Percentiles rank a stretch among this genome's conserved stretches.
phyloP scores from a whole-genome alignment of 768 basidiomycete genomes.

The Lentinula sp. region DNA sequence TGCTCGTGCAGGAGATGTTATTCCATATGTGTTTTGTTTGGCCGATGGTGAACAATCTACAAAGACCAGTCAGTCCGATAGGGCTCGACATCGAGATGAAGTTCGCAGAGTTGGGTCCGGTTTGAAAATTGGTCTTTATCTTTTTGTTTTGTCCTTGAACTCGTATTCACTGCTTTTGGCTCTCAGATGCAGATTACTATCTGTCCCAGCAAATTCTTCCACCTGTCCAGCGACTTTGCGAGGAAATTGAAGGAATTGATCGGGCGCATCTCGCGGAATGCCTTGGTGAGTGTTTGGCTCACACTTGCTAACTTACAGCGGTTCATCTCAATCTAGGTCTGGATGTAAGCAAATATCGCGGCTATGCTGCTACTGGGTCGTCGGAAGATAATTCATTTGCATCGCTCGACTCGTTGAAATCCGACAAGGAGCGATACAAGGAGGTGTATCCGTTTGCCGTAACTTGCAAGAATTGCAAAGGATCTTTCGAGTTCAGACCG shows the following conservation, averaged over 20 bases:
- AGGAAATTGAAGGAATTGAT: constrained; percentile 95
- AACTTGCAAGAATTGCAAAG: constrained; percentile 72
- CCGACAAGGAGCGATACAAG: constrained; percentile 84
- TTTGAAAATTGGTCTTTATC: constrained; percentile 64
- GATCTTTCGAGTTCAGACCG: constrained; percentile 48
- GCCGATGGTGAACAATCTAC: constrained; percentile 65
- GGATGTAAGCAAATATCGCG: constrained; percentile 53
- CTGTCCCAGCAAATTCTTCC: constrained; percentile 89
- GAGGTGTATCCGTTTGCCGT: constrained; percentile 68
- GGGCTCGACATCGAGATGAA: constrained; percentile 93
- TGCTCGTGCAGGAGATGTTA: constrained; percentile 86
- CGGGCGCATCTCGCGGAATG: constrained; percentile 90
- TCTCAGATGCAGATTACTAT: constrained; percentile 85
- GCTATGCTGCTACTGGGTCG: constrained; percentile 26
- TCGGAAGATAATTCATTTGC: constrained; percentile 64
- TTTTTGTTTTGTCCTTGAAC: background rate
- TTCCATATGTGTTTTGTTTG: constrained; percentile 91
- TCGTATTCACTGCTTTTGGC: constrained; percentile 7
- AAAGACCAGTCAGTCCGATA: constrained; percentile 79
- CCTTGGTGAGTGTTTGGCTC: constrained; percentile 52
- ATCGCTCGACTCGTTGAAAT: constrained; percentile 83
- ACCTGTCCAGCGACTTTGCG: constrained; percentile 92
- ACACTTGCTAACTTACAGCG: background rate
- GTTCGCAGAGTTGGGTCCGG: constrained; percentile 61
- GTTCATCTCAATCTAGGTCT: constrained; percentile 34